Percentiles rank a stretch among this genome's conserved stretches.
Conservation (phyloP, 2,329 filamentous ascomycete genomes). For the Phyllachora maydis region DNA sequence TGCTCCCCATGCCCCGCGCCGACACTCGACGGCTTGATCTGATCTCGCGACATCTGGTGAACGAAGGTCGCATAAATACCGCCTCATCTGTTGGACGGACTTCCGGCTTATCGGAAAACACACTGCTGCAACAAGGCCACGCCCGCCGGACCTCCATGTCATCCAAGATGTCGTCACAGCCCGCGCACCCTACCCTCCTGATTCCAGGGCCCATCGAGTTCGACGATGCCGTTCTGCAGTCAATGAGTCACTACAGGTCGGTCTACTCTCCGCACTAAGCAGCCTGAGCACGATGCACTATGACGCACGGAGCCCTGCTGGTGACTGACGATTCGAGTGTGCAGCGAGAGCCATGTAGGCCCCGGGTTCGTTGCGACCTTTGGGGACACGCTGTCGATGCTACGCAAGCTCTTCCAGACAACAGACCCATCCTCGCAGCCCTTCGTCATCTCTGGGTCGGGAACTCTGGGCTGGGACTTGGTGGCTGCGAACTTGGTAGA, state of each 20-base stretch:
- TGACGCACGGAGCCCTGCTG: slow-evolving; percentile 1
- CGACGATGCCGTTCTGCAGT: slow-evolving; percentile 85
- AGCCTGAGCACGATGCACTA: background rate
- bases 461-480: slow-evolving; percentile 91
- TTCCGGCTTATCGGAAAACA: slow-evolving; percentile 10
- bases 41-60: slow-evolving; percentile 16
- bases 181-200: slow-evolving; percentile 52
- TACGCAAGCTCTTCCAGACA: slow-evolving; percentile 89
- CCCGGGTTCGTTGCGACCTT: slow-evolving; percentile 77
- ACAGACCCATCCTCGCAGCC: slow-evolving; percentile 66
- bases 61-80: slow-evolving; percentile 11
- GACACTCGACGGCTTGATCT: too few species aligned
- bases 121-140: too few species aligned
- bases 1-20: too few species aligned
- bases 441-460: slow-evolving; percentile 83
- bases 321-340: slow-evolving; percentile 2
- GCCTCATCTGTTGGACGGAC: slow-evolving; percentile 11
- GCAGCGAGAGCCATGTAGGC: slow-evolving; percentile 83
- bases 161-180: slow-evolving; percentile 37
- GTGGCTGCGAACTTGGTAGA: slow-evolving; percentile 88
- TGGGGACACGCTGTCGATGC: slow-evolving; percentile 69
- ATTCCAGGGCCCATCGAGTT: slow-evolving; percentile 98
- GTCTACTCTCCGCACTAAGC: slow-evolving; percentile 4
- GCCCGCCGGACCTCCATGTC: too few species aligned
- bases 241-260: slow-evolving; percentile 88